Evolutionary conservation across 495 filamentous ascomycete species (phyloP), one percentile per base, ranked within the genome.

Genomic region (Thozetella sp.): DNA sequence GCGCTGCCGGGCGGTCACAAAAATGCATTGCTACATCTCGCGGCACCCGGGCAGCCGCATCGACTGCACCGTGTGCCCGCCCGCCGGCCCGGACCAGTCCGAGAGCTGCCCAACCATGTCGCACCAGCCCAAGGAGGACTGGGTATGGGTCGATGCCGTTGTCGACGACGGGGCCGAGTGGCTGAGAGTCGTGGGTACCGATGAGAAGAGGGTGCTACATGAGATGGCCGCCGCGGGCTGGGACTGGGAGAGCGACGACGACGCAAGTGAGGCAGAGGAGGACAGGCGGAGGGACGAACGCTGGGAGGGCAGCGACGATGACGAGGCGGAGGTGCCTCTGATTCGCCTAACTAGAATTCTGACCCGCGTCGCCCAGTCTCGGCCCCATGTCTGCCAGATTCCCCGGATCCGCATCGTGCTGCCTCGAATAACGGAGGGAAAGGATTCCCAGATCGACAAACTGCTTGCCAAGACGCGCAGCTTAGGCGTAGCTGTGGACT

Each of bases 111-210:
- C 43, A 11, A 20, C 4, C n/a, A 3, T 48, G 43, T 48, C 9
- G 11, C 43, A 48, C n/a, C 43, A 48, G 43, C 3, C 43, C n/a
- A 48, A 48, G 43, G n/a, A 48, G 9, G 43, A 48, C 43, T 48
- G 9, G 43, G 43, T 48, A n/a, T 48, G 43, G 37, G 23, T 59
- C 24, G 25, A 54, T 26, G 57, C 52, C 1, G 51, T 59, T 1
- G 37, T 51, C 17, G 57, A 55, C 1, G 52, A 54, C 40, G 57
- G 57, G 22, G 22, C 37, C 17, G 57, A 59, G 37, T 59, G 57
- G 57, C 37, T 59, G 2, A 22, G 57, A 2, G 20, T 59, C 51
- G 23, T 59, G 17, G 34, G 40, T n/a, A 48, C 25, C 1, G 9
- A 24, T 13, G 51, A 59, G 40, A 25, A 50, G n/a, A 25, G 40